Conservation (phyloP, 2,329 filamentous ascomycete species). For the Ophiostoma piceae region DNA sequence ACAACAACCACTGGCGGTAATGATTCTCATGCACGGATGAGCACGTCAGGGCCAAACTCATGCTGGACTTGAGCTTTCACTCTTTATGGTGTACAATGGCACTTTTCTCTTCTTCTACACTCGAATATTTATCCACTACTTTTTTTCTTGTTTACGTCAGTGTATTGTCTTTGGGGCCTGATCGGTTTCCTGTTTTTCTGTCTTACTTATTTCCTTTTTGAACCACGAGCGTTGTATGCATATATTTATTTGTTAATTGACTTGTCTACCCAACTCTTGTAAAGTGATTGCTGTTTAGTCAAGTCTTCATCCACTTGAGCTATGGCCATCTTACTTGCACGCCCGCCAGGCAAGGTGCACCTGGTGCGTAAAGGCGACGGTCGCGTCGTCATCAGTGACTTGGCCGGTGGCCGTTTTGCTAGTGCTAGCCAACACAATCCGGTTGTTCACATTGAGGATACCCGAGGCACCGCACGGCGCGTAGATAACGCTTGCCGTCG, state of each 20-base stretch:
- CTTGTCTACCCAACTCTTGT: neutral
- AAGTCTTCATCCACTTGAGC: neutral
- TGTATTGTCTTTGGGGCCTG: conserved; percentile 23
- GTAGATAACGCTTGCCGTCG: conserved; percentile 43
- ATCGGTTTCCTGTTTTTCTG: neutral
- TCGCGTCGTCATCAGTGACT: neutral
- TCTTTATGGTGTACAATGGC: neutral
- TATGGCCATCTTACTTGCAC: neutral
- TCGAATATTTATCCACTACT: neutral
- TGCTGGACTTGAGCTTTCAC: conserved; percentile 19
- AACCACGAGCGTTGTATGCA: neutral
- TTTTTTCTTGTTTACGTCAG: neutral
- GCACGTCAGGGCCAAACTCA: neutral
- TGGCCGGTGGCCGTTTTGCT: conserved; percentile 36
- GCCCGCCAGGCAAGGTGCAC: neutral
- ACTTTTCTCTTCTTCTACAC: neutral
- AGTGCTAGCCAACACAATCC: conserved; percentile 39
- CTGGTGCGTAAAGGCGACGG: neutral
- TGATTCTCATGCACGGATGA: neutral
- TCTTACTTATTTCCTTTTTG: neutral
- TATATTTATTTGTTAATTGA: conserved; percentile 3
- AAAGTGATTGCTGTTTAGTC: neutral
- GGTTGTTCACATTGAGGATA: conserved; percentile 46
- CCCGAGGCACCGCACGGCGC: conserved; percentile 43
- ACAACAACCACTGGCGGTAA: conserved; percentile 24